Evolutionary conservation across 345 rosid genomes (phyloP).

Genomic region (Ailanthus altissimus): DNA sequence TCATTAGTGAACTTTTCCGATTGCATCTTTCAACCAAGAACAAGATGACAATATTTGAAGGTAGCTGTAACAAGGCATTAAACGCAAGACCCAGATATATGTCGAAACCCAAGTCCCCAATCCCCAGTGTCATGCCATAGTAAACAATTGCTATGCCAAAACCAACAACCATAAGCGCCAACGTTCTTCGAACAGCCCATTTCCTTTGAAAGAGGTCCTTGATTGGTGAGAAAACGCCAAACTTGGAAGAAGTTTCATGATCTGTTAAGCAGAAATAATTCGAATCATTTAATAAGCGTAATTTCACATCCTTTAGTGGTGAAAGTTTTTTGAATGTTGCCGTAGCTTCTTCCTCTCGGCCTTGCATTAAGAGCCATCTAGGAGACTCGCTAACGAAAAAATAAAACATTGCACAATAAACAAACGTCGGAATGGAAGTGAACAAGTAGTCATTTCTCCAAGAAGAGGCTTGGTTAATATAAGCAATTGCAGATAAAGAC

Average conservation of each 20-base stretch:
- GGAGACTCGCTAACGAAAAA: constrained; percentile 52
- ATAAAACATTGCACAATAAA: constrained; percentile 31
- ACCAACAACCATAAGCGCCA: constrained; percentile 31
- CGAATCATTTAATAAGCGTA: too few species aligned
- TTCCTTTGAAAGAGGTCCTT: constrained; percentile 15
- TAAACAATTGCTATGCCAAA: constrained; percentile 48
- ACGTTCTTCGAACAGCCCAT: constrained; percentile 26
- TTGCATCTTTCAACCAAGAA: constrained; percentile 31
- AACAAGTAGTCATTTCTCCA: background rate
- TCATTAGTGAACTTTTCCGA: constrained; percentile 40
- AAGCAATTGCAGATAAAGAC: constrained; percentile 43
- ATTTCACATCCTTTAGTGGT: background rate
- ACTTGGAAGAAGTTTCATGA: too few species aligned
- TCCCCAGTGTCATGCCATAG: constrained; percentile 52
- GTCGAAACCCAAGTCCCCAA: constrained; percentile 39
- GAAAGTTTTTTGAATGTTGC: constrained; percentile 22
- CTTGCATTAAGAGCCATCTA: constrained; percentile 53
- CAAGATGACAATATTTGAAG: constrained; percentile 36
- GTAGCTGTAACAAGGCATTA: constrained; percentile 45
- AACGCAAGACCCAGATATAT: constrained; percentile 40
- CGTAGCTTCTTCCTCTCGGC: constrained; percentile 37
- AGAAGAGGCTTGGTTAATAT: background rate
- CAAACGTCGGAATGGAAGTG: constrained; percentile 11
- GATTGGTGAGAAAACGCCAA: constrained; percentile 15
- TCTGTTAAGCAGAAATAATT: too few species aligned